Evolutionary conservation across 2,329 filamentous ascomycete species (phyloP).

Genomic region (Nakataea oryzae): DNA sequence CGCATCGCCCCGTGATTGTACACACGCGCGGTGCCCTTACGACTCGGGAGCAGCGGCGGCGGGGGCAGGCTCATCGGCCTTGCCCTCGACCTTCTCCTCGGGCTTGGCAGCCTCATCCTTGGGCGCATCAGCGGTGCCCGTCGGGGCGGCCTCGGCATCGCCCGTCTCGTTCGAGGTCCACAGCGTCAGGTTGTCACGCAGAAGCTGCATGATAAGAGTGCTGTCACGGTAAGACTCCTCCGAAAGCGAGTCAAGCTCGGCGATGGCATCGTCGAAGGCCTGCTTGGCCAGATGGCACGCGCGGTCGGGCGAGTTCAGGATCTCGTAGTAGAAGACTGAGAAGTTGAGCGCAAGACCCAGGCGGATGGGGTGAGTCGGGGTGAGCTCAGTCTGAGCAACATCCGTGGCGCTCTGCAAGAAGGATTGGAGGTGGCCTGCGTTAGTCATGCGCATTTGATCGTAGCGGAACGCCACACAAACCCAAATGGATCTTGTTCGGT

Average conservation of each 20-base stretch:
- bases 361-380: slow-evolving; percentile 95
- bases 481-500: neutral
- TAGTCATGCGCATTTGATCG: neutral
- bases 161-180: slow-evolving; percentile 91
- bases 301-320: slow-evolving; percentile 93
- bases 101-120: slow-evolving; percentile 50
- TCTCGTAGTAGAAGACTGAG: slow-evolving; percentile 99
- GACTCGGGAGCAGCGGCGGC: slow-evolving; percentile 37
- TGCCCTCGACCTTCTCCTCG: slow-evolving; percentile 42
- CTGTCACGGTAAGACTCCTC: slow-evolving; percentile 99
- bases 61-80: slow-evolving; percentile 26
- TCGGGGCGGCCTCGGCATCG: slow-evolving; percentile 59
- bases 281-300: slow-evolving; percentile 99
- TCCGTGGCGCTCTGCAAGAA: slow-evolving; percentile 76
- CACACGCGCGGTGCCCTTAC: slow-evolving; percentile 25
- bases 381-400: slow-evolving; percentile 94
- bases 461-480: neutral
- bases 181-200: slow-evolving; percentile 95
- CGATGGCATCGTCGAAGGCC: slow-evolving; percentile 94
- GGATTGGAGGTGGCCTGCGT: no score
- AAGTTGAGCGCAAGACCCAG: slow-evolving; percentile 97
- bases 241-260: slow-evolving; percentile 93
- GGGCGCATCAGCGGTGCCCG: slow-evolving; percentile 41
- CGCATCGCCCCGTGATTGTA: neutral
- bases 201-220: slow-evolving; percentile 98